Percentiles rank a stretch among this genome's conserved stretches.
phyloP scores from a whole-genome alignment of 257 asterid species.

The Nicotiana otophora region DNA sequence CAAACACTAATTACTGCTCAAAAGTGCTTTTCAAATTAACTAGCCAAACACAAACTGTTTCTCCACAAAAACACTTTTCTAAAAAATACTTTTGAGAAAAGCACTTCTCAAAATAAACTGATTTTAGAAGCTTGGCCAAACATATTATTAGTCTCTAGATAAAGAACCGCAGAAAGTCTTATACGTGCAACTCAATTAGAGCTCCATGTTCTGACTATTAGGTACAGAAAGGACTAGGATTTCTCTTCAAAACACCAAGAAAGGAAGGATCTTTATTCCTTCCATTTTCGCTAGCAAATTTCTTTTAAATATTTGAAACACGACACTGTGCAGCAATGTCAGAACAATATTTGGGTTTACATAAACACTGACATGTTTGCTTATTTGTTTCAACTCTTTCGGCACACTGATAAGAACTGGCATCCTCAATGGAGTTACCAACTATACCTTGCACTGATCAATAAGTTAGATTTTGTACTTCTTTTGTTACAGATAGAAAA shows the following conservation, averaged over 20 bases:
- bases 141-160: no score
- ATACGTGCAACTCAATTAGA: no score
- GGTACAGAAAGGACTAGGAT: not conserved
- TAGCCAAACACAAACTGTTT: no score
- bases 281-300: not conserved
- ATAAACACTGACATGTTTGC: not conserved
- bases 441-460: not conserved
- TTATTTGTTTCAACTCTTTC: not conserved
- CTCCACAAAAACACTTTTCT: no score
- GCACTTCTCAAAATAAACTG: no score
- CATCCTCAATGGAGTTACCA: not conserved
- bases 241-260: not conserved
- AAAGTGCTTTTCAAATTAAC: no score
- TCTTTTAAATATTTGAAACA: not conserved
- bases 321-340: not conserved
- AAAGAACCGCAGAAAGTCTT: not conserved
- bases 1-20: no score
- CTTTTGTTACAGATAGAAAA: not conserved
- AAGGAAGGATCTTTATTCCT: not conserved
- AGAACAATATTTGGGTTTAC: not conserved
- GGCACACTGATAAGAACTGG: not conserved
- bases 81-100: no score
- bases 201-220: not conserved
- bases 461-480: not conserved
- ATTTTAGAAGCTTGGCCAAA: no score